Conservation (phyloP, 2,329 filamentous ascomycete species). For the Acarospora socialis region DNA sequence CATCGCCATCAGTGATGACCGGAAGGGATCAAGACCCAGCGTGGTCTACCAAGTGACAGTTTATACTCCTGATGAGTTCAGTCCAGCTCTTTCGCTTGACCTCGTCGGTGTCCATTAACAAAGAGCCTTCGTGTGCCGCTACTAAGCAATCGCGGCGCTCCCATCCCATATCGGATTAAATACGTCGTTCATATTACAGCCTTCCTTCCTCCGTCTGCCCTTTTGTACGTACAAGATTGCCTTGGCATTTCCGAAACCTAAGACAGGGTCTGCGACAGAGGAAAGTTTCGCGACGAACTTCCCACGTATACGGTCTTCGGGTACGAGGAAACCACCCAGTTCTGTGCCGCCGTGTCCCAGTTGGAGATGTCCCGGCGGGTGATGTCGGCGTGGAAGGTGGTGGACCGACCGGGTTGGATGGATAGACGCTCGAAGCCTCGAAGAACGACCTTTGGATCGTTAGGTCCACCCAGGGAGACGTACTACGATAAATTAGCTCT, state of each 20-base stretch:
- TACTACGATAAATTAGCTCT: slow-evolving; percentile 32
- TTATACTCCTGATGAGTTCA: slow-evolving; percentile 1
- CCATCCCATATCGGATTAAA: slow-evolving; percentile 2
- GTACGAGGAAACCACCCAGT: slow-evolving; percentile 57
- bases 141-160: too few relatives aligned
- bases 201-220: neutral
- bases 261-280: slow-evolving; percentile 29
- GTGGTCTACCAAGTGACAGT: too few relatives aligned
- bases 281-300: slow-evolving; percentile 42
- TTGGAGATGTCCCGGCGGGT: slow-evolving; percentile 73
- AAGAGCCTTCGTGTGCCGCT: neutral
- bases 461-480: slow-evolving; percentile 62
- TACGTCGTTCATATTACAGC: neutral
- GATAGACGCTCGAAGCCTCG: slow-evolving; percentile 68
- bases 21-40: too few relatives aligned
- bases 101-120: neutral
- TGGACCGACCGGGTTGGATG: slow-evolving; percentile 54
- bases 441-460: slow-evolving; percentile 52
- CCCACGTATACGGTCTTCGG: slow-evolving; percentile 48
- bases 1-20: too few relatives aligned
- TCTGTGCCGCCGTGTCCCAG: slow-evolving; percentile 67
- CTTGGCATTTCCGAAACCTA: too few relatives aligned
- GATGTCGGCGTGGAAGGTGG: slow-evolving; percentile 52
- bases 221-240: too few relatives aligned
- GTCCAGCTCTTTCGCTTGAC: neutral